A percentile compares a stretch with the other conserved stretches of the same genome.
Conservation (phyloP, 176 grass and related monocot genomes). For the Oryza rufipogon region DNA sequence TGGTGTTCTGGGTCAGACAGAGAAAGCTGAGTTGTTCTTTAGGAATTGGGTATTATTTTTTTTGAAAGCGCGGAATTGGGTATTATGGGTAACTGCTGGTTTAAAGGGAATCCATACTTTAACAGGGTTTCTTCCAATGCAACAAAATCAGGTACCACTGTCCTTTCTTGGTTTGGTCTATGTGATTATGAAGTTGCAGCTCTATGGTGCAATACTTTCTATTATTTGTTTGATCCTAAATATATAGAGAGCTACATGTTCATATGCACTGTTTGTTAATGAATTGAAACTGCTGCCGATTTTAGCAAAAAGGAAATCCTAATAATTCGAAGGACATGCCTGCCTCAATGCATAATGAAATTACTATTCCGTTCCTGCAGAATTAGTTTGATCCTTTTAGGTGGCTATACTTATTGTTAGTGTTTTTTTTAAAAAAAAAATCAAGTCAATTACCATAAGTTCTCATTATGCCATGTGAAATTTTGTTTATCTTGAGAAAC, state of each 20-base stretch:
- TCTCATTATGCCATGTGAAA: not conserved
- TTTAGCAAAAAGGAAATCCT: not conserved
- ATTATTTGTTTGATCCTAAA: constrained; percentile 22
- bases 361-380: not conserved
- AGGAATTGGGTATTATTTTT: constrained; percentile 35
- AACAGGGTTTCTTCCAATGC: constrained; percentile 82
- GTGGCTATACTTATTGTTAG: not conserved
- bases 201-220: not conserved
- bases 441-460: not conserved
- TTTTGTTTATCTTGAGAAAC: not conserved
- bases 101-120: constrained; percentile 51
- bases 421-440: not conserved
- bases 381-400: constrained; percentile 11
- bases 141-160: constrained; percentile 69
- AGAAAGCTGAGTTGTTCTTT: constrained; percentile 5
- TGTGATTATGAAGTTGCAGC: not conserved
- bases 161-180: constrained; percentile 36
- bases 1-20: constrained; percentile 35
- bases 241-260: not conserved
- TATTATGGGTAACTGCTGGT: constrained; percentile 76
- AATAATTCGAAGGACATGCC: not conserved
- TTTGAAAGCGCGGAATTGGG: not conserved
- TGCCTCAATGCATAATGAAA: not conserved
- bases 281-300: not conserved
- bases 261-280: not conserved